Evolutionary conservation across 768 basidiomycete genomes (phyloP).

Genomic region (Mycena indigotica): DNA sequence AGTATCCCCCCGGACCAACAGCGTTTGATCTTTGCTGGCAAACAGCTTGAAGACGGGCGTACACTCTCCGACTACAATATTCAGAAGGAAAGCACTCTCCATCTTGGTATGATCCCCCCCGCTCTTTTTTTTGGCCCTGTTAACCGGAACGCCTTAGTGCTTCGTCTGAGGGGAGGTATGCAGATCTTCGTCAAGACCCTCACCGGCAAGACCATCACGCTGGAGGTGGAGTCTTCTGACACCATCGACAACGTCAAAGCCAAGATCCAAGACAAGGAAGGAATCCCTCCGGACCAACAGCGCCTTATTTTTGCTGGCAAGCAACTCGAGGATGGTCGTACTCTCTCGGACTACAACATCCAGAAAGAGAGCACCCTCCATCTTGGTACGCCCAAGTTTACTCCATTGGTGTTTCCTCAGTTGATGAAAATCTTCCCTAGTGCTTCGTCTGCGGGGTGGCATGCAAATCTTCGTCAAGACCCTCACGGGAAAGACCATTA

Average conservation of each 20-base stretch:
- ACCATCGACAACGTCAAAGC: conserved; percentile 24
- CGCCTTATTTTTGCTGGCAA: conserved; percentile 23
- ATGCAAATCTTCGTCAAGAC: conserved; percentile 26
- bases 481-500: conserved; percentile 22
- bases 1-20: conserved; percentile 21
- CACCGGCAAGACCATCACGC: conserved; percentile 23
- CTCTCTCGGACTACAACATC: conserved; percentile 23
- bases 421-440: too few relatives aligned
- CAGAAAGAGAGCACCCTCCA: conserved; percentile 22
- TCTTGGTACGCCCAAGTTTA: conserved; percentile 1
- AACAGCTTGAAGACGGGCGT: conserved; percentile 22
- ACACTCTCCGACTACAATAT: conserved; percentile 23
- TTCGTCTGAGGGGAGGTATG: conserved; percentile 19
- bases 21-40: conserved; percentile 20
- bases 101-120: not conserved
- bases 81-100: conserved; percentile 12
- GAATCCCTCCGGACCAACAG: conserved; percentile 23
- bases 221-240: conserved; percentile 23
- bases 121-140: not conserved
- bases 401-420: not conserved
- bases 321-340: conserved; percentile 23
- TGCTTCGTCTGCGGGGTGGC: conserved; percentile 22
- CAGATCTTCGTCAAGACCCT: conserved; percentile 23
- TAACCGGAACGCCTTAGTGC: conserved; percentile 1
- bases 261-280: conserved; percentile 24